Conservation (phyloP, 2,329 filamentous ascomycete genomes). For the Pseudocercospora cruenta region DNA sequence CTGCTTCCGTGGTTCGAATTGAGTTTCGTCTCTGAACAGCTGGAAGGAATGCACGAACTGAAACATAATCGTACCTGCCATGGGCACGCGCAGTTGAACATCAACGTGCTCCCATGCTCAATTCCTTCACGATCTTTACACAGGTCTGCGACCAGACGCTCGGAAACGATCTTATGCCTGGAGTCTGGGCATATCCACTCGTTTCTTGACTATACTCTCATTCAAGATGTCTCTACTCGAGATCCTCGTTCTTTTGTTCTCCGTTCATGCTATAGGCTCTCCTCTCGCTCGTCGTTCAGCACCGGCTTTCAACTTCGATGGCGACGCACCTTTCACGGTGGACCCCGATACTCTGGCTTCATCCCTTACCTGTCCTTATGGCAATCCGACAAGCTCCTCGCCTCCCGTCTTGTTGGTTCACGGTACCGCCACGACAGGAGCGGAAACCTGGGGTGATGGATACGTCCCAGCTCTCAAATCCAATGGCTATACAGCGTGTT, state of each 20-base stretch:
- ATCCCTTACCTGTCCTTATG: constrained; percentile 37
- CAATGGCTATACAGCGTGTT: constrained; percentile 38
- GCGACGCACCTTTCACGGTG: constrained; percentile 37
- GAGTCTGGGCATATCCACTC: neutral
- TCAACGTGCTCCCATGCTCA: neutral
- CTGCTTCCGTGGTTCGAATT: too few species aligned
- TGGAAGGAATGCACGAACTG: neutral
- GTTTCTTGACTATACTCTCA: neutral
- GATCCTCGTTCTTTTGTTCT: constrained; percentile 16
- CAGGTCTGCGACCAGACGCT: neutral
- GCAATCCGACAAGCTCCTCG: constrained; percentile 28
- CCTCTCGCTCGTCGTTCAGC: constrained; percentile 24
- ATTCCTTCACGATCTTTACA: neutral
- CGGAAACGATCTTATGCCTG: neutral
- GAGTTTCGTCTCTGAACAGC: neutral
- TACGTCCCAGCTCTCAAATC: constrained; percentile 35
- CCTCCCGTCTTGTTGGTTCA: constrained; percentile 39
- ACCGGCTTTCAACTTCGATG: constrained; percentile 30
- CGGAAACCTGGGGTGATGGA: constrained; percentile 34
- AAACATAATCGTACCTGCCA: neutral
- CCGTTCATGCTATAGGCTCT: constrained; percentile 18
- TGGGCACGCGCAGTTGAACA: neutral
- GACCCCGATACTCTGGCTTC: constrained; percentile 28
- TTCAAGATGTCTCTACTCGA: constrained; percentile 22
- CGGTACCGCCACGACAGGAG: constrained; percentile 35